Conservation (phyloP, 495 filamentous ascomycete genomes). For the Podospora tetraspora region DNA sequence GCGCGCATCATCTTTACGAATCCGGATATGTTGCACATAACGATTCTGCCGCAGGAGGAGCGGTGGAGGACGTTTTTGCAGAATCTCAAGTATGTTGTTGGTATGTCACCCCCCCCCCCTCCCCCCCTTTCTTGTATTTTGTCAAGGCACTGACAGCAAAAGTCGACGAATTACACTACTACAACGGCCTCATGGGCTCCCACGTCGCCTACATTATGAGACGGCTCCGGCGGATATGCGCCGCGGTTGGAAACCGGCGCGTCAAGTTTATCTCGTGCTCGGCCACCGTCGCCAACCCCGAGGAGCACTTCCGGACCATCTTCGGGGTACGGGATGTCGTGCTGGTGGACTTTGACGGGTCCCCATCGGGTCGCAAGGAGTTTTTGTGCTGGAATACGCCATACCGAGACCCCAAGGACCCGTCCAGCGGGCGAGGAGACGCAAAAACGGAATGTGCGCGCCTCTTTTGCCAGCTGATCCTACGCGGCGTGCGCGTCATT, state of each 20-base stretch:
- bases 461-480: conserved; percentile 82
- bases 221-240: conserved; percentile 79
- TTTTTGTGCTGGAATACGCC: conserved; percentile 98
- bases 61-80: conserved; percentile 83
- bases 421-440: conserved; percentile 78
- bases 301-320: conserved; percentile 85
- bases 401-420: conserved; percentile 84
- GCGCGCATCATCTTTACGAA: conserved; percentile 96
- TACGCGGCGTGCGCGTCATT: conserved; percentile 88
- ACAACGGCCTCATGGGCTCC: conserved; percentile 90
- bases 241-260: conserved; percentile 80
- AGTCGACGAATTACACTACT: conserved; percentile 87
- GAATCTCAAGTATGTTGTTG: conserved; percentile 85
- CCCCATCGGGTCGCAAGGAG: conserved; percentile 88
- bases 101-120: conserved; percentile 31
- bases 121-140: background rate
- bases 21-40: conserved; percentile 96
- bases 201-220: conserved; percentile 96
- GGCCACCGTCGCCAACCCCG: conserved; percentile 91
- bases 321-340: conserved; percentile 79
- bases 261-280: conserved; percentile 97
- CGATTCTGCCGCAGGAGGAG: conserved; percentile 87
- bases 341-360: conserved; percentile 85
- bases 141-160: background rate
- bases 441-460: conserved; percentile 77